phyloP scores from a whole-genome alignment of 2,329 filamentous ascomycete genomes.

The Penicillium decumbens region DNA sequence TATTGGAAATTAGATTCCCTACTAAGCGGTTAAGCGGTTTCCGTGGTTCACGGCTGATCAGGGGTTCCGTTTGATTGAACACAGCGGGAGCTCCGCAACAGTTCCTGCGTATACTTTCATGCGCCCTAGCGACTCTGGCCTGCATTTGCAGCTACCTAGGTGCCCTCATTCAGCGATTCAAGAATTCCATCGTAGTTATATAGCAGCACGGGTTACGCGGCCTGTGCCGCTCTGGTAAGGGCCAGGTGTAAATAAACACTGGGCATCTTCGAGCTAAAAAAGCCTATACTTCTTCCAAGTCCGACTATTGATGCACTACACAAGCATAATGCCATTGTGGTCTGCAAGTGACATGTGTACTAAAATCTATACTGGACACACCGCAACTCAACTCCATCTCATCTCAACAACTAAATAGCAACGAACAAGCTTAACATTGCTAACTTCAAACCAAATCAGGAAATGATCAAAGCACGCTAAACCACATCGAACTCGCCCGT shows the following conservation, averaged over 20 bases:
- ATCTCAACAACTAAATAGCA: background rate
- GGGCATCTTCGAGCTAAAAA: constrained; percentile 2
- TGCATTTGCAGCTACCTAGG: background rate
- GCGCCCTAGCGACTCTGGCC: background rate
- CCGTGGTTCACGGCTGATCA: constrained; percentile 14
- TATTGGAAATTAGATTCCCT: constrained; percentile 10
- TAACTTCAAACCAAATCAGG: constrained; percentile 14
- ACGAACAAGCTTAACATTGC: constrained; percentile 1
- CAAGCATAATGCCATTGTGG: background rate
- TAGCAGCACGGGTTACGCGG: background rate
- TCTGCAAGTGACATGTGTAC: background rate
- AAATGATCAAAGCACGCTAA: constrained; percentile 25
- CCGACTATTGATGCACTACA: background rate
- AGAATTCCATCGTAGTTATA: background rate
- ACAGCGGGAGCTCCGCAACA: background rate
- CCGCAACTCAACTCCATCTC: background rate
- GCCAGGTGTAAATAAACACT: constrained; percentile 14
- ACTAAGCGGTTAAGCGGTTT: constrained; percentile 5
- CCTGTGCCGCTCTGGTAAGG: background rate
- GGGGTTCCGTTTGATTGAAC: constrained; percentile 16
- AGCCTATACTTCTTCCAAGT: background rate
- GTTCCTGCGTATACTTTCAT: constrained; percentile 4
- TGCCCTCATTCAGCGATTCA: background rate
- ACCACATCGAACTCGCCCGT: constrained; percentile 13
- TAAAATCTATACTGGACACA: background rate